Evolutionary conservation across 2,329 filamentous ascomycete genomes (phyloP), one percentile per base, ranked within the genome.

Genomic region (Ophiostoma ulmi): DNA sequence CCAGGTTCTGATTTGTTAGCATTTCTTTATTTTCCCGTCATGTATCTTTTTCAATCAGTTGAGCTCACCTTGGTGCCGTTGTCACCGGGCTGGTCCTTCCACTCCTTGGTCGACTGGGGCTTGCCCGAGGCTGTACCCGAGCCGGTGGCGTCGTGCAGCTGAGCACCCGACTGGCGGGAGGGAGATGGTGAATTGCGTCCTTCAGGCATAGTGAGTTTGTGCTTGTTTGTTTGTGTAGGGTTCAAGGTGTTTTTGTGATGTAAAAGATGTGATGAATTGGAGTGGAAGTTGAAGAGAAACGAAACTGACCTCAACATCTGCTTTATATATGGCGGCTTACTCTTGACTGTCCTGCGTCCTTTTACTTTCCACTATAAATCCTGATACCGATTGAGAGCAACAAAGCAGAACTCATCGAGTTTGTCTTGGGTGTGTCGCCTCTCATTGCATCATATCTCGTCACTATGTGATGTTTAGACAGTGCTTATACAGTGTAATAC

Each of bases 111-210:
- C 74, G 81, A 82, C 61, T 83, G 77, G 70, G 84, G 80, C 79
- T 88, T 85, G 77, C 86, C 81, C 73, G 84, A 77, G 13, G 83
- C 4, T 22, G 88, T 84, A 71, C 88, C 87, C 0, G 83, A 81
- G n/a, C 79, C 86, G 1, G 88, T 83, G 14, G 85, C 77, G 8
- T 86, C 86, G 74, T 86, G 81, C 72, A 87, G 80, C 81, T 95
- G 92, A 70, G 83, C 80, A 72, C 86, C 89, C 52, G 84, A 81
- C 80, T 92, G 91, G 75, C 79, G 78, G 81, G 91, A 88, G 38
- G 91, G 91, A 69, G 88, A 82, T 73, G 93, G 93, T 41, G 93
- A 97, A 81, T 97, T 86, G 77, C 89, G 89, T 79, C 91, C 91
- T 80, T 86, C 80, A 70, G 79, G 78, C 90, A 93, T 92, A 77